A percentile compares a stretch with the other conserved stretches of the same genome.
These are phyloP conservation scores for Coemansia sp. DNA, from an alignment of 192 early-diverging fungal genomes.

Conservation along the genomic window DNA sequence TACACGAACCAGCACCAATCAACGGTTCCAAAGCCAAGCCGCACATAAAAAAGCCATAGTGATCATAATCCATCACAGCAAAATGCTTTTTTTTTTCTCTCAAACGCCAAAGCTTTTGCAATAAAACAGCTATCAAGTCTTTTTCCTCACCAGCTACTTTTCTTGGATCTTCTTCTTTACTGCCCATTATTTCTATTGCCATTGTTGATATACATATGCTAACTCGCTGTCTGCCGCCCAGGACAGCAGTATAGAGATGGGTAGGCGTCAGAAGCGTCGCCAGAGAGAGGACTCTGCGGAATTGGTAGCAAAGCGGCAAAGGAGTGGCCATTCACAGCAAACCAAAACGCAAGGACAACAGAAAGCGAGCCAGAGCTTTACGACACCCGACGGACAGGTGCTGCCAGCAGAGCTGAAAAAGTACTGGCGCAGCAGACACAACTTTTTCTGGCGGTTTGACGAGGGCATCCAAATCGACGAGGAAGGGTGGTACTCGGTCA, in stretches of 20 bases:
- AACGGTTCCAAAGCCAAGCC: too few species aligned
- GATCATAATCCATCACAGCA: too few species aligned
- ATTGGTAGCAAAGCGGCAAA: not conserved
- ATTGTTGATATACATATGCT: not conserved
- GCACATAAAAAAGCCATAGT: too few species aligned
- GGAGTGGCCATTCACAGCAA: not conserved
- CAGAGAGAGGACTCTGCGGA: not conserved
- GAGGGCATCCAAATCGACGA: conserved; percentile 84
- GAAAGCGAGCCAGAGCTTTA: conserved; percentile 5
- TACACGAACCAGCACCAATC: too few species aligned
- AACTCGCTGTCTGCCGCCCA: not conserved
- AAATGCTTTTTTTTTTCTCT: too few species aligned
- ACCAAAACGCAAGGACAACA: not conserved
- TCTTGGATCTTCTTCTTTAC: too few species aligned
- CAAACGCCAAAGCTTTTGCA: too few species aligned
- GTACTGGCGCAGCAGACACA: conserved; percentile 86
- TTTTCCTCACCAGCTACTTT: too few species aligned
- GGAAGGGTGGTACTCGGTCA: conserved; percentile 95
- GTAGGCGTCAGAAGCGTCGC: conserved; percentile 11
- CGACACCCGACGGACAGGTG: conserved; percentile 16
- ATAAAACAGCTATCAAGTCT: too few species aligned
- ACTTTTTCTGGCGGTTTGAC: conserved; percentile 83
- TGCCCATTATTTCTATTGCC: not conserved
- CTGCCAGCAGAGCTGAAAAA: conserved; percentile 53
- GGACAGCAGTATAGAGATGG: conserved; percentile 10